Evolutionary conservation across 2,329 filamentous ascomycete species (phyloP).

Genomic region (Alternaria viburni): DNA sequence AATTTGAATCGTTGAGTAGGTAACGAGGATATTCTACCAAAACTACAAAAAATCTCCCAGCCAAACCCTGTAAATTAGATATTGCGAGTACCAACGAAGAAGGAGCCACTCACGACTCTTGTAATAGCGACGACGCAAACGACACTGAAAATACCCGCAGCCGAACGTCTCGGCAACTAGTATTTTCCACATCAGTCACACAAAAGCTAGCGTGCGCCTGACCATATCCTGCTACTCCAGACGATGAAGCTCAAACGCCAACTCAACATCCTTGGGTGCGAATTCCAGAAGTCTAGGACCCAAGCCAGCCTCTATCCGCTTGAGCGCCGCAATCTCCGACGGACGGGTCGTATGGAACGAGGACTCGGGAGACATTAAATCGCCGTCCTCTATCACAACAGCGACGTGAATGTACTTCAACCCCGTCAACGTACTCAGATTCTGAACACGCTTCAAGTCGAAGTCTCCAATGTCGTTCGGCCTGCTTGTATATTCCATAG

Average conservation of each 20-base stretch:
- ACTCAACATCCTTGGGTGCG: background rate
- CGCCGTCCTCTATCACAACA: background rate
- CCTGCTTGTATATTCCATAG: background rate
- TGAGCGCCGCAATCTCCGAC: background rate
- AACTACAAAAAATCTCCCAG: background rate
- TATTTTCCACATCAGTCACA: background rate
- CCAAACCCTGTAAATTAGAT: accelerated
- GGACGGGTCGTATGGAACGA: background rate
- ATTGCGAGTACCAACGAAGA: background rate
- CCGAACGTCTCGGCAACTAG: background rate
- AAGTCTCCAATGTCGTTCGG: background rate
- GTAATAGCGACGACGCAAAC: background rate
- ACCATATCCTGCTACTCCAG: background rate
- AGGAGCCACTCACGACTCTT: background rate
- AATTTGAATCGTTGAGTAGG: background rate
- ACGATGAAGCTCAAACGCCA: background rate
- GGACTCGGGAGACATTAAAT: too few species aligned
- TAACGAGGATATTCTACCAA: background rate
- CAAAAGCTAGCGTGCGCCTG: background rate
- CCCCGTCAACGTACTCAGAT: background rate
- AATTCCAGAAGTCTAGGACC: background rate
- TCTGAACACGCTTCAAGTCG: background rate
- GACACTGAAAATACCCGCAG: background rate
- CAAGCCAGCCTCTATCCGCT: background rate
- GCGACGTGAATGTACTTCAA: background rate